Evolutionary conservation across 2,329 filamentous ascomycete species (phyloP), one percentile per base, ranked within the genome.

Genomic region (Tolypocladium amazonense): DNA sequence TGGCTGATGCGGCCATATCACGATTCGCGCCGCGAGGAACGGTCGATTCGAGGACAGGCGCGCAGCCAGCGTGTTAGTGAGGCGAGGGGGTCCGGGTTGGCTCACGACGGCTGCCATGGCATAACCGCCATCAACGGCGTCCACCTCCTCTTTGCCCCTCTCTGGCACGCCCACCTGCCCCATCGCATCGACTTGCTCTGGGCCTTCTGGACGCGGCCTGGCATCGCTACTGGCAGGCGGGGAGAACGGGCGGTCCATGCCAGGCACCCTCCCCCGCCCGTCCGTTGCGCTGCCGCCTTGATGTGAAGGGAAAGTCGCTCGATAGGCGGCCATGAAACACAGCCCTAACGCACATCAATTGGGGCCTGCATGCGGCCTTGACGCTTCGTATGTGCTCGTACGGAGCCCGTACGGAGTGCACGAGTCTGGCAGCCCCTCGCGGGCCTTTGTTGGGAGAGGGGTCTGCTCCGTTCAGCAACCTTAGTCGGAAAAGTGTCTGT

Each of bases 251-350:
- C 41, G 61, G 38, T 50, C 56, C 53, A 60, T 60, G 61, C 50
- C 61, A 62, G 61, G 59, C 56, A 59, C 61, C 59, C 59, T 60
- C 56, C 41, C 18, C 55, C 18, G 15, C 38, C 58, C 33, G 23
- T 58, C 23, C 53, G 53, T 62, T 33, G 25, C 30, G 18, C 39
- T 35, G 2, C 47, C 27, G 27, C 45, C 25, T 30, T 20, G 45
- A 47, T 14, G 5, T 27, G 43, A 47, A 2, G 23, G 9, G n/a
- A 23, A 14, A 52, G 47, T 20, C 33, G 47, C 47, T 33, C 30
- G 18, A 9, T 25, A 14, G 27, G 12, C 33, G 33, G 33, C 3
- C 27, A 30, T 18, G 56, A 33, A 45, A 23, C 56, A 27, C 50
- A 23, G 30, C 27, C 30, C 12, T 20, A 15, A 52, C 20, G 33